phyloP scores from a whole-genome alignment of 2,329 filamentous ascomycete species.

The Ceratocystis alfenasii region DNA sequence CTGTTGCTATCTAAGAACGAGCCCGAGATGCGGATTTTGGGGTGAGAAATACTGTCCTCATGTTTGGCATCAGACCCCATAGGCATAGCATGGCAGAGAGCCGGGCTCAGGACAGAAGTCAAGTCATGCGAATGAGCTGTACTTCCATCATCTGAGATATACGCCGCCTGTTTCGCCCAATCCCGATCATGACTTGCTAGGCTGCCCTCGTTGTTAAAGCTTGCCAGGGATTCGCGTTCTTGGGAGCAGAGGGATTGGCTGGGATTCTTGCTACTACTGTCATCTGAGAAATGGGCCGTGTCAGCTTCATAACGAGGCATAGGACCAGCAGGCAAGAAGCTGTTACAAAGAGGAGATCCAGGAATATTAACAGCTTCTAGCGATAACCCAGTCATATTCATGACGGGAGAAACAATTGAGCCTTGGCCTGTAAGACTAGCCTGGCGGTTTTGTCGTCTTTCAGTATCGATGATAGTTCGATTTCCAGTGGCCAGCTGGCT shows the following conservation, averaged over 20 bases:
- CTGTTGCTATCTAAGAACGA: conserved; percentile 43
- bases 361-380: conserved; percentile 14
- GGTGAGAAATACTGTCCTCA: conserved; percentile 12
- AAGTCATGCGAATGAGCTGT: conserved; percentile 6
- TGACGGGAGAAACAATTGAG: conserved; percentile 26
- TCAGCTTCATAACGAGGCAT: conserved; percentile 12
- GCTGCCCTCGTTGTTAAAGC: conserved; percentile 1
- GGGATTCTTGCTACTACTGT: conserved; percentile 47
- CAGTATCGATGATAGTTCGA: conserved; percentile 33
- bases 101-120: conserved; percentile 25
- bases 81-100: conserved; percentile 30
- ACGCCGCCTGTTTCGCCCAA: conserved; percentile 46
- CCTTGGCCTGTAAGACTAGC: conserved; percentile 33
- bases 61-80: conserved; percentile 41
- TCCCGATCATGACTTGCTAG: conserved; percentile 31
- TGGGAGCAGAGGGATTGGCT: conserved; percentile 33
- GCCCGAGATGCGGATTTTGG: conserved; percentile 27
- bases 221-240: neutral
- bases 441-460: conserved; percentile 37
- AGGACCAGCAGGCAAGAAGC: conserved; percentile 28
- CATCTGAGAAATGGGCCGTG: neutral
- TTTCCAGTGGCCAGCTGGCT: conserved; percentile 27
- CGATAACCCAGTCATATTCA: conserved; percentile 22
- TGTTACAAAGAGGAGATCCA: conserved; percentile 18
- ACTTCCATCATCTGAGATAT: conserved; percentile 14